phyloP scores from a whole-genome alignment of 2,329 filamentous ascomycete genomes.

The Sarocladiaceae sp. region DNA sequence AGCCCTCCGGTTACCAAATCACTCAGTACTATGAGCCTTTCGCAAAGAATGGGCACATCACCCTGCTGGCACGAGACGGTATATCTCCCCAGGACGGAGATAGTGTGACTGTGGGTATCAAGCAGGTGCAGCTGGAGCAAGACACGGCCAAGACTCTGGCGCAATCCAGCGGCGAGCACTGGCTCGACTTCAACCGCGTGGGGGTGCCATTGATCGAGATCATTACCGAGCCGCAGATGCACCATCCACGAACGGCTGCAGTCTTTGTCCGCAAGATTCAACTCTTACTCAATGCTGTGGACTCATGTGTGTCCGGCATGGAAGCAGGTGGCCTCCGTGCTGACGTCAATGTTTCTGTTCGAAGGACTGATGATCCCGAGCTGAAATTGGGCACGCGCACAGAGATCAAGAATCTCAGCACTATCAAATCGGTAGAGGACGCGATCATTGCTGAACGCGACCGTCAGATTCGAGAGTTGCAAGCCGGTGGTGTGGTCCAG shows the following conservation, averaged over 20 bases:
- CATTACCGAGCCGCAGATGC: conserved; percentile 84
- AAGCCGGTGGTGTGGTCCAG: conserved; percentile 65
- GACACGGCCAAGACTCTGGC: conserved; percentile 93
- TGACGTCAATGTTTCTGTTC: conserved; percentile 92
- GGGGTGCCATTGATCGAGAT: conserved; percentile 90
- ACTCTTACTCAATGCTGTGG: conserved; percentile 67
- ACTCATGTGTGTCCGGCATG: conserved; percentile 87
- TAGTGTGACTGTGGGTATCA: conserved; percentile 69
- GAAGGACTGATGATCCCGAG: conserved; percentile 41
- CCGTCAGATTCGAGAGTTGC: conserved; percentile 75
- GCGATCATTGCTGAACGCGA: conserved; percentile 88
- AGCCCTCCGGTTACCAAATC: conserved; percentile 93
- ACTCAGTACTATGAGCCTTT: conserved; percentile 86
- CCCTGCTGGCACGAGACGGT: conserved; percentile 67
- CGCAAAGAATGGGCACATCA: conserved; percentile 64
- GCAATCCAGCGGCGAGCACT: conserved; percentile 64
- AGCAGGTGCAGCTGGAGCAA: conserved; percentile 95
- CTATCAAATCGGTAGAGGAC: conserved; percentile 91
- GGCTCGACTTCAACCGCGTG: conserved; percentile 91
- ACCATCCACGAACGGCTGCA: conserved; percentile 79
- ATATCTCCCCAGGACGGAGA: conserved; percentile 69
- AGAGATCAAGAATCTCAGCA: conserved; percentile 96
- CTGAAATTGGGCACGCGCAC: conserved; percentile 70
- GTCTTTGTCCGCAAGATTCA: conserved; percentile 88
- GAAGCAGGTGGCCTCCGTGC: conserved; percentile 84